These are phyloP conservation scores for Penicillium sp. DNA, from an alignment of 2,329 filamentous ascomycete genomes.

Conservation along the genomic window DNA sequence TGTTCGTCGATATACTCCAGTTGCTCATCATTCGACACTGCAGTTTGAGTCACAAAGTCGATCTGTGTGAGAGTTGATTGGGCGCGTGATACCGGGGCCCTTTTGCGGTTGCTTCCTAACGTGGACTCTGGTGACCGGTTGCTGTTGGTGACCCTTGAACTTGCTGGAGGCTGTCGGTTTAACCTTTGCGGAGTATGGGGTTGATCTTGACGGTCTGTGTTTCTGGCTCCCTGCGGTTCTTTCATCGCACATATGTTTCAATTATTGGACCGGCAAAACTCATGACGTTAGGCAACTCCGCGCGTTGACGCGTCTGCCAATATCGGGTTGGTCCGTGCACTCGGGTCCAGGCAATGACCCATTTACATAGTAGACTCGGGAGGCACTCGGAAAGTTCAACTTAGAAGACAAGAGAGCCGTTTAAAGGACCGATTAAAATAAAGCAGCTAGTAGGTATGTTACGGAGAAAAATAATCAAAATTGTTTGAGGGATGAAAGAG, in stretches of 20 bases:
- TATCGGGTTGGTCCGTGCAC: conserved; percentile 10
- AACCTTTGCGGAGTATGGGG: conserved; percentile 27
- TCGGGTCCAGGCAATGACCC: not conserved
- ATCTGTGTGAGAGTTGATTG: conserved; percentile 48
- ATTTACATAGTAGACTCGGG: no score
- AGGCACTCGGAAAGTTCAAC: no score
- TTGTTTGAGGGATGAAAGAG: no score
- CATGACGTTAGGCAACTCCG: conserved; percentile 19
- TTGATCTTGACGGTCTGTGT: conserved; percentile 18
- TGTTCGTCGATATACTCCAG: conserved; percentile 35
- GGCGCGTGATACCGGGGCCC: conserved; percentile 19
- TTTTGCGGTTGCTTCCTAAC: conserved; percentile 22
- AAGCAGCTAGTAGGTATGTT: no score
- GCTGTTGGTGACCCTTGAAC: conserved; percentile 16
- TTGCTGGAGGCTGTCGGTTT: conserved; percentile 11
- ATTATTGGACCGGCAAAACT: not conserved
- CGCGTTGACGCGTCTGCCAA: conserved; percentile 8
- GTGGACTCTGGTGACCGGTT: conserved; percentile 17
- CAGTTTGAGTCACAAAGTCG: conserved; percentile 36
- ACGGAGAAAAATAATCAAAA: no score
- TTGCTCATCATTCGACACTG: conserved; percentile 25
- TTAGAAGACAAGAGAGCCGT: not conserved
- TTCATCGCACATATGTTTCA: conserved; percentile 31
- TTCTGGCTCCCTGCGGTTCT: conserved; percentile 16
- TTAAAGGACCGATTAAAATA: not conserved